Conservation (phyloP, 1,139 yeast species). For the Yamadazyma songkhlaensis region DNA sequence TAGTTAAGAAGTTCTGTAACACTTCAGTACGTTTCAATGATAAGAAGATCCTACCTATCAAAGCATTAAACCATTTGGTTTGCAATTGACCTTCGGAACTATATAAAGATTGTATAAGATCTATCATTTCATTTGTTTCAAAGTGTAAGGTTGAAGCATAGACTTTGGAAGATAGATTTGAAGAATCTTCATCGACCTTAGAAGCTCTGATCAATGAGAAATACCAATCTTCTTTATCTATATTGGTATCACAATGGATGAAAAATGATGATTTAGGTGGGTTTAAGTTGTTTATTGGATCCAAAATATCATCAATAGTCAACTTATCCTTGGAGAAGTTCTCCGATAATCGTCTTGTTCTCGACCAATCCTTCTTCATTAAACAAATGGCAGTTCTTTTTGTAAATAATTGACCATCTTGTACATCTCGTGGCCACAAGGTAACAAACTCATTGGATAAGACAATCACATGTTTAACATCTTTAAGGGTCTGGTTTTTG, state of each 20-base stretch:
- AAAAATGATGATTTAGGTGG: conserved; percentile 64
- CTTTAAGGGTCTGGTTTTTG: conserved; percentile 61
- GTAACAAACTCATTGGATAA: conserved; percentile 67
- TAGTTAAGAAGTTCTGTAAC: conserved; percentile 54
- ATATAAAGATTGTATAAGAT: conserved; percentile 70
- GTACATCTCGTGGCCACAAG: conserved; percentile 79
- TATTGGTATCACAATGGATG: conserved; percentile 72
- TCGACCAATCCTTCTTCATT: conserved; percentile 38
- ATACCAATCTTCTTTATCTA: conserved; percentile 91
- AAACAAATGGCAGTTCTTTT: conserved; percentile 78
- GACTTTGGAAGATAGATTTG: conserved; percentile 27
- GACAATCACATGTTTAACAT: conserved; percentile 78
- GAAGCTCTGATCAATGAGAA: conserved; percentile 79
- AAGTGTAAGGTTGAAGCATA: conserved; percentile 76
- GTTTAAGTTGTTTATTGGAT: conserved; percentile 15
- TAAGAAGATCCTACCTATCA: conserved; percentile 77
- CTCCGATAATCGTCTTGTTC: conserved; percentile 27
- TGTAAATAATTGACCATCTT: conserved; percentile 77
- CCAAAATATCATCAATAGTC: conserved; percentile 21
- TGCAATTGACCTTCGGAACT: conserved; percentile 81
- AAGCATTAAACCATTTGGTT: conserved; percentile 87
- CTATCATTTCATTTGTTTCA: conserved; percentile 67
- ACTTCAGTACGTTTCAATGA: conserved; percentile 70
- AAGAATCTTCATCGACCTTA: conserved; percentile 28
- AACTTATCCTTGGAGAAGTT: conserved; percentile 15